Conservation (phyloP, 495 filamentous ascomycete genomes). For the Beverwykella pulmonaria region DNA sequence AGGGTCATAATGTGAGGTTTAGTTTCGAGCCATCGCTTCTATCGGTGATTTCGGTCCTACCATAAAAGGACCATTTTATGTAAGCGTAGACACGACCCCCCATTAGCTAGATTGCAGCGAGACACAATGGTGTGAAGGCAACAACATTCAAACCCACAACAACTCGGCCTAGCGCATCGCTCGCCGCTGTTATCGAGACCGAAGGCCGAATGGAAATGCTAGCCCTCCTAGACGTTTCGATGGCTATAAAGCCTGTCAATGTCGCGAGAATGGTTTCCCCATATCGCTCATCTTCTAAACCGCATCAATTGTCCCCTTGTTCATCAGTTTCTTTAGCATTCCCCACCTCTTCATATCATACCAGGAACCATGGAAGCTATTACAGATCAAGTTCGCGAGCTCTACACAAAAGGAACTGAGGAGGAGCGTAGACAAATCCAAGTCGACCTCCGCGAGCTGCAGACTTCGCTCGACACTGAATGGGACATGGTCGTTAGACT, state of each 20-base stretch:
- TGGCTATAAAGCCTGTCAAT: not conserved
- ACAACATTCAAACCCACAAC: not conserved
- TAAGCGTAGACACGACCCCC: not conserved
- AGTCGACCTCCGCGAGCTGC: conserved; percentile 10
- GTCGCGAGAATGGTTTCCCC: not conserved
- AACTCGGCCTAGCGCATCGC: conserved; percentile 1
- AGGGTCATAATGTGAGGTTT: no score
- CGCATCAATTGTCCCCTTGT: not conserved
- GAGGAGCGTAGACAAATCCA: conserved; percentile 13
- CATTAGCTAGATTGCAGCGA: not conserved
- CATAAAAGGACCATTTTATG: not conserved
- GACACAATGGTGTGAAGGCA: not conserved
- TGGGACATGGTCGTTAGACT: conserved; percentile 13
- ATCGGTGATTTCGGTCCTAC: conserved; percentile 5
- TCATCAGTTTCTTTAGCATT: not conserved
- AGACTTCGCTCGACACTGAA: conserved; percentile 15
- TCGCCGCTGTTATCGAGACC: not conserved
- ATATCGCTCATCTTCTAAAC: not conserved
- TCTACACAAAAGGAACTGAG: conserved; percentile 14
- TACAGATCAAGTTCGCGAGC: conserved; percentile 9
- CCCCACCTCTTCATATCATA: not conserved
- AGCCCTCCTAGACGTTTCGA: not conserved
- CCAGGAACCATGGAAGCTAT: conserved; percentile 11
- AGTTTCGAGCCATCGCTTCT: not conserved
- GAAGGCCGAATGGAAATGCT: not conserved